These are phyloP conservation scores for Scheffersomyces quercinus DNA, from an alignment of 1,139 yeast species.

Conservation along the genomic window DNA sequence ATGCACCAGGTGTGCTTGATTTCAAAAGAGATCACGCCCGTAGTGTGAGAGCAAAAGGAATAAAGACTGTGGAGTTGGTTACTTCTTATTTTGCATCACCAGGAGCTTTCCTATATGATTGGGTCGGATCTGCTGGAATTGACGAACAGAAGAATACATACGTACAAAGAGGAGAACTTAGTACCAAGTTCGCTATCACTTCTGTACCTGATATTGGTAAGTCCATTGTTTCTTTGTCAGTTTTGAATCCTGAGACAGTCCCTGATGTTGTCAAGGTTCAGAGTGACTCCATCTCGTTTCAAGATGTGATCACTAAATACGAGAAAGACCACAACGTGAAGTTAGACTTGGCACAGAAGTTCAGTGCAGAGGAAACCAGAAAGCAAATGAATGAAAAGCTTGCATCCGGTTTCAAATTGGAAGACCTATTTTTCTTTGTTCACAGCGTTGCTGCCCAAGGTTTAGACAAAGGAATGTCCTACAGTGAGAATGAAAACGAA, in stretches of 20 bases:
- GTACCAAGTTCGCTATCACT: conserved; percentile 32
- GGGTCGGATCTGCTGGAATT: conserved; percentile 39
- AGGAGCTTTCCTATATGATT: conserved; percentile 35
- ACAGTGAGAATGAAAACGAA: conserved; percentile 42
- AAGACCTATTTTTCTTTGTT: conserved; percentile 30
- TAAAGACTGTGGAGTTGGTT: conserved; percentile 52
- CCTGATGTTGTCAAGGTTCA: conserved; percentile 47
- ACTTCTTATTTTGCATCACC: conserved; percentile 48
- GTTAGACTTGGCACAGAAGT: conserved; percentile 25
- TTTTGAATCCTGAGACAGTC: conserved; percentile 32
- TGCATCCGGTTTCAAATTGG: conserved; percentile 28
- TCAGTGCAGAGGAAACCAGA: conserved; percentile 30
- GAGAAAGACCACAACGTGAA: conserved; percentile 41
- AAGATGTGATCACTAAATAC: conserved; percentile 40
- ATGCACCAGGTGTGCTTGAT: conserved; percentile 35
- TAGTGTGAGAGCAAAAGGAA: conserved; percentile 38
- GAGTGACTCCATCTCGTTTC: conserved; percentile 41
- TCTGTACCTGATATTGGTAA: conserved; percentile 50
- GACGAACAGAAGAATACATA: conserved; percentile 34
- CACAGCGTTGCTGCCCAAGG: conserved; percentile 34
- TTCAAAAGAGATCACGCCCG: conserved; percentile 41
- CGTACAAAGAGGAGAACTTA: conserved; percentile 44
- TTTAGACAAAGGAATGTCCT: conserved; percentile 37
- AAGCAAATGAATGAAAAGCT: conserved; percentile 29
- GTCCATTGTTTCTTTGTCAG: conserved; percentile 35